Evolutionary conservation across 1,139 yeast species (phyloP), one percentile per base, ranked within the genome.

Genomic region (Citeromyces siamensis): DNA sequence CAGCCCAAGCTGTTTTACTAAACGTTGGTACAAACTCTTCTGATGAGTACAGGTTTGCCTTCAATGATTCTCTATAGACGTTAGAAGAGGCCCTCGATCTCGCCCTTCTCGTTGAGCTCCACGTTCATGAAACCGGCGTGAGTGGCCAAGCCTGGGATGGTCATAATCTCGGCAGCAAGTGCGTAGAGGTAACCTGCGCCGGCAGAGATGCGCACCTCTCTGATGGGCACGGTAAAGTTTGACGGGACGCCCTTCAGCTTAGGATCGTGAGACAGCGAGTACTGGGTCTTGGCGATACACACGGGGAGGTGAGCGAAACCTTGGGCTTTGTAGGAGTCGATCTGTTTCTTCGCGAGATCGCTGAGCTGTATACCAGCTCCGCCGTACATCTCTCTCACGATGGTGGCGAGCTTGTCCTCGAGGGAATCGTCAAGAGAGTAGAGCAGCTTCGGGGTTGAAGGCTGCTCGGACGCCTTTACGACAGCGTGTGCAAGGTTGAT

Each of bases 141-240:
- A 19, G 97, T 90, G 42, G 97, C 95, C 56, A 90, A 71, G 42
- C 98, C 98, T 20, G 98, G 98, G 49, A 90, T 88, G 38, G 98
- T 90, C 73, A 82, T 93, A 53, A 90, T 88, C 60, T 88, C 95
- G 35, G 95, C 97, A 10, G 97, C 97, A 51, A 90, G 71, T 5
- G 97, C 97, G 54, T 88, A 88, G 55, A 90, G 69, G 62, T 90
- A 90, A 9, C 97, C 97, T 35, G 96, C 97, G 58, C 98, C 98
- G n/a, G 43, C 43, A 33, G 94, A 82, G 9, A 94, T 94, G 56
- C 94, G 77, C 46, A 90, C 83, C 49, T 90, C 97, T 58, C 95
- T 74, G 50, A 90, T 84, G 36, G 98, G 98, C 65, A 90, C 84
- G 40, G 75, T 81, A 66, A 88, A 90, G 6, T 94, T 96, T 7